phyloP scores from a whole-genome alignment of 139 green algal genomes.

The Mesostigma viride region DNA sequence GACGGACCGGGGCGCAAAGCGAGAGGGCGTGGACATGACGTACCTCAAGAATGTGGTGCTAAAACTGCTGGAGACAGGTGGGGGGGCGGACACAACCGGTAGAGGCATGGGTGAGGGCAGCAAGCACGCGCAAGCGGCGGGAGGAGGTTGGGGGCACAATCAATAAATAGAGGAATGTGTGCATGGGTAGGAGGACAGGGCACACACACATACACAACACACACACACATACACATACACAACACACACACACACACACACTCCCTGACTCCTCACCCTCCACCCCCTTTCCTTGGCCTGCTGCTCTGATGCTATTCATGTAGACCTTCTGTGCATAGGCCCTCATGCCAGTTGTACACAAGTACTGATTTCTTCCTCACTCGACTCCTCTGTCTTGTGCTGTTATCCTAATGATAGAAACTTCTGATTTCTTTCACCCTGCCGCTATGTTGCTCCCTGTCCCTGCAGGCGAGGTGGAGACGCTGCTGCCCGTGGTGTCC shows the following conservation, averaged over 20 bases:
- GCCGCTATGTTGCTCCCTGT: neutral
- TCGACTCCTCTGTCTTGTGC: neutral
- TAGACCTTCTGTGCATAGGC: neutral
- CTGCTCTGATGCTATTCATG: neutral
- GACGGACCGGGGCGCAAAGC: conserved; percentile 23
- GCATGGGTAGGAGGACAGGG: neutral
- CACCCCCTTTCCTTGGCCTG: no score
- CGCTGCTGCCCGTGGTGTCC: conserved; percentile 21
- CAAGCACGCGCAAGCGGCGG: neutral
- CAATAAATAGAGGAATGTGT: neutral
- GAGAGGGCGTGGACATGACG: conserved; percentile 36
- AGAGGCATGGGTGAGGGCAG: neutral
- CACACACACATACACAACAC: neutral
- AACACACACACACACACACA: no score
- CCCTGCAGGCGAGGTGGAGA: conserved; percentile 22
- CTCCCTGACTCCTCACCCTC: no score
- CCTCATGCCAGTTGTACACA: no score
- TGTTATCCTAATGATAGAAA: neutral
- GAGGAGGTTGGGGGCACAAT: neutral
- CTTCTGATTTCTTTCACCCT: neutral
- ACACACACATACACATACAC: no score
- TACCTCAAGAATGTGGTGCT: conserved; percentile 44
- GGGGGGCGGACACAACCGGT: neutral
- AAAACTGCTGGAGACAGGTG: conserved; percentile 26
- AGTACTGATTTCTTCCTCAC: neutral